Evolutionary conservation across 202 grass and related monocot species (phyloP), one percentile per base, ranked within the genome.

Genomic region (Cymbopogon flexuosus): DNA sequence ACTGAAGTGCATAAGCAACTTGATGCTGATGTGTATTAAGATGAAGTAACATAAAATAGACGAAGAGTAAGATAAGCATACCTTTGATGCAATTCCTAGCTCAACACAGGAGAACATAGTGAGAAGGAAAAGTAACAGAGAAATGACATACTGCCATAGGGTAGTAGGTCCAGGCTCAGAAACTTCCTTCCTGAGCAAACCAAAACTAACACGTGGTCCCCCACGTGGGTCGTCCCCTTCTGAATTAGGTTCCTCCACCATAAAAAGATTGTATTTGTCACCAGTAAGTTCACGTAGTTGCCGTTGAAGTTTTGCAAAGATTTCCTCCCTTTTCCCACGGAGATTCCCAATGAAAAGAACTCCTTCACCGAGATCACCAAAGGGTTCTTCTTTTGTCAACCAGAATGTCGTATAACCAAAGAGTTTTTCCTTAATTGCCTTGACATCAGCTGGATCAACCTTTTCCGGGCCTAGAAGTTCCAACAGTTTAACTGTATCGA

Each of bases 361-460:
- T 34, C 96, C 96, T 90, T 99, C 96, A 18, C 88, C 87, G 77
- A 99, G 90, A 77, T 99, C 96, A 36, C 96, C 96, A 88, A 99
- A 99, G 49, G 90, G 83, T 87, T 99, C 96, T 87, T 99, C 92
- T 88, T 34, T 99, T 61, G 92, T 99, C 72, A 99, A 86, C 96
- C 96, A 99, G 70, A 99, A 99, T 84, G 96, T 99, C 65, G 96
- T 91, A 83, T 99, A 99, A 5, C 96, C 96, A 47, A 99, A 99
- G 56, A 99, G 85, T 30, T 99, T 93, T 62, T 96, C 96, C 78
- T 96, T 99, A 19, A 99, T 93, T 68, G 83, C 89, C 77, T 91
- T 96, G 43, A 93, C 92, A 87, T 99, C 96, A 79, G 75, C 83
- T 49, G 85, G 85, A 80, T 99, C 92, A 68, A 99, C 90, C 83